A percentile compares a stretch with the other conserved stretches of the same genome.
These are phyloP conservation scores for Leucogyrophana mollusca DNA, from an alignment of 768 basidiomycete species.

Conservation along the genomic window DNA sequence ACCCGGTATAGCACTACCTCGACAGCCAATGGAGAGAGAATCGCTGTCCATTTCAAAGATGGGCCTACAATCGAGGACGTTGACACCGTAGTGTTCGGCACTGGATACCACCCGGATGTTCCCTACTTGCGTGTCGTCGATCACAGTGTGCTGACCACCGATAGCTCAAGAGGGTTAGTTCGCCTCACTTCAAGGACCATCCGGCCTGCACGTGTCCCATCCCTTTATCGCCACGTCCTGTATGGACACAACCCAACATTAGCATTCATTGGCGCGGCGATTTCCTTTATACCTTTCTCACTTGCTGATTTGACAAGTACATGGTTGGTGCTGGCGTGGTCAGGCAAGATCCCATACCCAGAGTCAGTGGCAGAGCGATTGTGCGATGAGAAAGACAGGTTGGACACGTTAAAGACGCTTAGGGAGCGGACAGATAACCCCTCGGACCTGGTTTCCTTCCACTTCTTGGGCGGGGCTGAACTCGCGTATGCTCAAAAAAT, in stretches of 20 bases:
- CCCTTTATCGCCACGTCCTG: slow-evolving; percentile 42
- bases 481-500: slow-evolving; percentile 18
- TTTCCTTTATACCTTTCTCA: slow-evolving; percentile 47
- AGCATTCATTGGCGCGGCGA: slow-evolving; percentile 43
- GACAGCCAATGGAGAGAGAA: slow-evolving; percentile 15
- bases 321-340: slow-evolving; percentile 47
- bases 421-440: slow-evolving; percentile 21
- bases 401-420: slow-evolving; percentile 21
- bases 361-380: slow-evolving; percentile 31
- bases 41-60: slow-evolving; percentile 37
- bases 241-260: slow-evolving; percentile 47
- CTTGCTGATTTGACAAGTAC: slow-evolving; percentile 49
- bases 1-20: slow-evolving; percentile 28
- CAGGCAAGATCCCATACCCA: slow-evolving; percentile 31
- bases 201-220: slow-evolving; percentile 39
- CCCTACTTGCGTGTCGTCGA: slow-evolving; percentile 37
- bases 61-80: slow-evolving; percentile 37
- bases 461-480: slow-evolving; percentile 18
- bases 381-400: slow-evolving; percentile 35
- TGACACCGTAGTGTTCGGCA: slow-evolving; percentile 44
- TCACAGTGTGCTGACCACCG: not conserved
- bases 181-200: slow-evolving; percentile 28
- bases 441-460: slow-evolving; percentile 24
- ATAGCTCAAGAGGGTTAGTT: slow-evolving; percentile 8
- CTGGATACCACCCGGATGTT: slow-evolving; percentile 44